Evolutionary conservation across 169 alveolate species (phyloP).

Genomic region (Toxoplasma gondii): DNA sequence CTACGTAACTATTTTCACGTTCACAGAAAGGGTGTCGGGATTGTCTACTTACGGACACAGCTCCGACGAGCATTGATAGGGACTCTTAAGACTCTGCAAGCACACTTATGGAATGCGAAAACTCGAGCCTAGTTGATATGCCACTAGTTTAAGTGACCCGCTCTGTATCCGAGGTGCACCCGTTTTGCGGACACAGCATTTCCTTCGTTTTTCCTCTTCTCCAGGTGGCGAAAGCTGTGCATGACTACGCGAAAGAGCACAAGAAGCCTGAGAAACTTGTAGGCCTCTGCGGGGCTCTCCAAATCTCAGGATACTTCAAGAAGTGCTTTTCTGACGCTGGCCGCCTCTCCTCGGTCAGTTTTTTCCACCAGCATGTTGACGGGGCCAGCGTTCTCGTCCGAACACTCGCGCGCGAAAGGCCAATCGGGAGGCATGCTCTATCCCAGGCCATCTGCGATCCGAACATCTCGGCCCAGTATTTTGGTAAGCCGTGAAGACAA

Average conservation of each 20-base stretch:
- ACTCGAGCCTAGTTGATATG: too few species aligned
- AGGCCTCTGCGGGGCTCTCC: not conserved
- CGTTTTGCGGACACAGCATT: not conserved
- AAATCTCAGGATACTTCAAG: not conserved
- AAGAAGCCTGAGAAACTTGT: not conserved
- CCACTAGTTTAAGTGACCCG: too few species aligned
- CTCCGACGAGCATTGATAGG: too few species aligned
- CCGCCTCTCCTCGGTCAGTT: not conserved
- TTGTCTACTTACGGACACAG: too few species aligned
- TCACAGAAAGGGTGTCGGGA: too few species aligned
- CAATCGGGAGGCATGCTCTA: not conserved
- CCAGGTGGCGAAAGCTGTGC: not conserved
- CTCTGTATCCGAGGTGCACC: too few species aligned
- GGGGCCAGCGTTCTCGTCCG: not conserved
- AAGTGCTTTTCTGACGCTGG: not conserved
- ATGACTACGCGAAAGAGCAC: not conserved
- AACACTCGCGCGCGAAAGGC: not conserved
- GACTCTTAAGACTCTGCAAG: too few species aligned
- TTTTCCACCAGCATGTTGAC: not conserved
- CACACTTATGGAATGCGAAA: too few species aligned
- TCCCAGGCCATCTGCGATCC: slow-evolving; percentile 16
- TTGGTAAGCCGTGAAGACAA: not conserved
- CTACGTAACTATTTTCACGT: too few species aligned
- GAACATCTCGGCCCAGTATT: not conserved
- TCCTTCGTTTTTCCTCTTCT: not conserved